These are phyloP conservation scores for Pleurotus salmoneostramineus DNA, from an alignment of 768 basidiomycete genomes.

Conservation along the genomic window DNA sequence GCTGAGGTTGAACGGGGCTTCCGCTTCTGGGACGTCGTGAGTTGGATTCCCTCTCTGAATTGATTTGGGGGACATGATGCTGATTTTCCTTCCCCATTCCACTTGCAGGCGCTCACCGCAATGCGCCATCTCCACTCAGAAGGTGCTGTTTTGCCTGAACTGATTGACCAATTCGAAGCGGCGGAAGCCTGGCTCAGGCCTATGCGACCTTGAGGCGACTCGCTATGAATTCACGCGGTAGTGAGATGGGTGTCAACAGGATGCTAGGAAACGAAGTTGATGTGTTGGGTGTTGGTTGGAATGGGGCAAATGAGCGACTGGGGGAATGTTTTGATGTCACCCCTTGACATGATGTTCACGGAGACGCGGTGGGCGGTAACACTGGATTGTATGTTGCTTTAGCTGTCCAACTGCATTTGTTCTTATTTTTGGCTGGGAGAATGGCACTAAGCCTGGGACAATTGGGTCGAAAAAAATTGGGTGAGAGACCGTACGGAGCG, in stretches of 20 bases:
- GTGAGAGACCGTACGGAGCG: conserved; percentile 1
- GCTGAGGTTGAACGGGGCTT: conserved; percentile 94
- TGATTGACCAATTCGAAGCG: conserved; percentile 94
- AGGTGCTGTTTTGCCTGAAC: conserved; percentile 73
- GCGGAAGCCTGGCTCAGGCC: conserved; percentile 93
- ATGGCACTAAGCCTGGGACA: conserved; percentile 5
- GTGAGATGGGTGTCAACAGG: conserved; percentile 5
- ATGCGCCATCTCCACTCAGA: conserved; percentile 88
- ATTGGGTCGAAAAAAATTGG: background rate
- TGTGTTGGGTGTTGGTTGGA: background rate
- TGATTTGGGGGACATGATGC: background rate
- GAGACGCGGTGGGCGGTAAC: background rate
- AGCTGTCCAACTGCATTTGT: no score
- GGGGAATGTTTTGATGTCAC: conserved; percentile 7
- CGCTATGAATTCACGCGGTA: background rate
- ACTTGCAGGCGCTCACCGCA: conserved; percentile 69
- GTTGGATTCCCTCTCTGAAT: conserved; percentile 26
- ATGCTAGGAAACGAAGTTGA: conserved; percentile 6
- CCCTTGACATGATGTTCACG: conserved; percentile 7
- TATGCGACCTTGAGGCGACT: conserved; percentile 67
- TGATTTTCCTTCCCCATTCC: no score
- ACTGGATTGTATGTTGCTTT: no score
- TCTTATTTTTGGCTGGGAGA: background rate
- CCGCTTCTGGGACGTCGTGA: conserved; percentile 97
- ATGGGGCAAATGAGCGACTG: conserved; percentile 1